A percentile compares a stretch with the other conserved stretches of the same genome.
Evolutionary conservation across 257 asterid species (phyloP).

Genomic region (Gentiana straminea): DNA sequence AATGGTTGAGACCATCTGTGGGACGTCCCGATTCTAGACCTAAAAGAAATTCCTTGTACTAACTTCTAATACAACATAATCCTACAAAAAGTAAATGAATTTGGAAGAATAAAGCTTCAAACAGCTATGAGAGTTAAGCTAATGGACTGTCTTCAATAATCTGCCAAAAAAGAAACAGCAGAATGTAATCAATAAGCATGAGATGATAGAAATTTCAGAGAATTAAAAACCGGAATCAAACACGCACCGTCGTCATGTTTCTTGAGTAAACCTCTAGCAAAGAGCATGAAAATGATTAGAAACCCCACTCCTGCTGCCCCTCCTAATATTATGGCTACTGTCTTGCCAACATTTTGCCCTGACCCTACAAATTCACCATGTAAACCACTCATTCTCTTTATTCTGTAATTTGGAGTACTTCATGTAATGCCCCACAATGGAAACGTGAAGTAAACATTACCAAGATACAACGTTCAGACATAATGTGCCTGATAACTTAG

Average conservation of each 20-base stretch:
- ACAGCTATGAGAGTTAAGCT: too few species aligned
- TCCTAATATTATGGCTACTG: conserved; percentile 93
- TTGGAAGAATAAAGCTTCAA: too few species aligned
- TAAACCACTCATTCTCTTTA: conserved; percentile 3
- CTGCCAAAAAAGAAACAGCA: conserved; percentile 16
- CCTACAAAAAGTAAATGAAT: too few species aligned
- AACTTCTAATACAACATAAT: too few species aligned
- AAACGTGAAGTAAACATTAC: conserved; percentile 4
- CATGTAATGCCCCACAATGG: conserved; percentile 1
- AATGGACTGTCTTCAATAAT: conserved; percentile 24
- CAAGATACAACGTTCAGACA: conserved; percentile 6
- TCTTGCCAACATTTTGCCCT: conserved; percentile 74
- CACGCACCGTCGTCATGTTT: conserved; percentile 64
- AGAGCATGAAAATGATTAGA: conserved; percentile 64
- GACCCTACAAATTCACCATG: conserved; percentile 40
- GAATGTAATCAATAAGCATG: too few species aligned
- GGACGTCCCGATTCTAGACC: too few species aligned
- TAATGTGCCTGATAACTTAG: conserved; percentile 14
- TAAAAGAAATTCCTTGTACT: too few species aligned
- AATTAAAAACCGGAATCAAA: conserved; percentile 8
- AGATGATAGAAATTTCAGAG: conserved; percentile 4
- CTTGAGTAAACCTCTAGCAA: conserved; percentile 66
- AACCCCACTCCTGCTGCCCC: conserved; percentile 98
- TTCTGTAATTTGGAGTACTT: too few species aligned
- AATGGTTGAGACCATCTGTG: too few species aligned